Percentiles rank a stretch among this genome's conserved stretches.
These are phyloP conservation scores for Tulasnella sp. DNA, from an alignment of 768 basidiomycete species.

Conservation along the genomic window DNA sequence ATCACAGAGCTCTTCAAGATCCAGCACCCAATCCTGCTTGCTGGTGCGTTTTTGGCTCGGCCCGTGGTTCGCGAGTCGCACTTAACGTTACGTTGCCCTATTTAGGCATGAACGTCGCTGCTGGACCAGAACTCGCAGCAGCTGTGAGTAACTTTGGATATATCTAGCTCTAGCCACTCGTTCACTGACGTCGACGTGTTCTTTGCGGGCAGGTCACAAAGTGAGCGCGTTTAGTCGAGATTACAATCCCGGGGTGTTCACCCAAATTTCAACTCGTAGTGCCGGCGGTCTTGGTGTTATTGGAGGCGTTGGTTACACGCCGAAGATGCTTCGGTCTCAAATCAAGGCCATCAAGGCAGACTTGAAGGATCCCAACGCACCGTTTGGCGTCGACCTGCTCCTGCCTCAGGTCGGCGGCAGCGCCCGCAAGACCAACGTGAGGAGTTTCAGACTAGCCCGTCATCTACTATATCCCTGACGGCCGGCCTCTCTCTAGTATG, in stretches of 20 bases:
- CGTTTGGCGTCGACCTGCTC: constrained; percentile 88
- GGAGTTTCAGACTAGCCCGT: constrained; percentile 17
- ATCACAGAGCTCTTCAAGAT: constrained; percentile 77
- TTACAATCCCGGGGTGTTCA: not conserved
- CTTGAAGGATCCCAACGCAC: constrained; percentile 63
- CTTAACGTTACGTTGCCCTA: constrained; percentile 4
- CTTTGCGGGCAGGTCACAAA: constrained; percentile 11
- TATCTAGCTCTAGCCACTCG: not conserved
- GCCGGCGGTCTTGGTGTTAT: constrained; percentile 91
- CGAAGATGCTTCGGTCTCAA: constrained; percentile 70
- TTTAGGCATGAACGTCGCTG: constrained; percentile 71
- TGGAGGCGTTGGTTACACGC: constrained; percentile 81
- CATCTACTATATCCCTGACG: not conserved
- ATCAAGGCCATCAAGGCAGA: constrained; percentile 59
- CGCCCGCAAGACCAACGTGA: constrained; percentile 85
- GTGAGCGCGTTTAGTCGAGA: not conserved
- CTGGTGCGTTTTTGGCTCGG: constrained; percentile 41
- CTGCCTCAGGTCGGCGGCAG: constrained; percentile 79
- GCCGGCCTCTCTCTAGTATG: constrained; percentile 43
- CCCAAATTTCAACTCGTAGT: constrained; percentile 10
- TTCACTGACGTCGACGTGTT: not conserved
- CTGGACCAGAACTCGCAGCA: constrained; percentile 64
- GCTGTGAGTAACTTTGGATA: constrained; percentile 1
- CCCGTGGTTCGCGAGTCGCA: constrained; percentile 35
- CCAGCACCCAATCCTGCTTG: constrained; percentile 80